Percentiles rank a stretch among this genome's conserved stretches.
Evolutionary conservation across 2,329 filamentous ascomycete genomes (phyloP).

Genomic region (Amauroascus verrucosus): DNA sequence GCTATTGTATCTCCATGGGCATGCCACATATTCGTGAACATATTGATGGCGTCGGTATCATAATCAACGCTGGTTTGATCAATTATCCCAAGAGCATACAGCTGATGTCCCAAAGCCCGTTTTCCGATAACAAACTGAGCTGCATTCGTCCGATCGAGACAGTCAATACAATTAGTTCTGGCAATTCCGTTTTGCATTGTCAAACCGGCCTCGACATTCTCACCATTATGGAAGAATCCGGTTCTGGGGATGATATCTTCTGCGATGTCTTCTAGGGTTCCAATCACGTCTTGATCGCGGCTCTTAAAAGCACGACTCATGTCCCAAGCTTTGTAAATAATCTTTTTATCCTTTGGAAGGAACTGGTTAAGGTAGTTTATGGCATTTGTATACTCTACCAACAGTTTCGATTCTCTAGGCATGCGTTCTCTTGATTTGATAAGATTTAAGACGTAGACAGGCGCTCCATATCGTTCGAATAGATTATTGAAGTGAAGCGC

Average conservation of each 20-base stretch:
- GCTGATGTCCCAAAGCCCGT: constrained; percentile 78
- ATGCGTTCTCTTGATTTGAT: constrained; percentile 82
- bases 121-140: constrained; percentile 98
- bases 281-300: constrained; percentile 87
- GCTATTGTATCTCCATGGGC: constrained; percentile 97
- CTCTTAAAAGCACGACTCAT: constrained; percentile 95
- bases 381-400: constrained; percentile 76
- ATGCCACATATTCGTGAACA: constrained; percentile 97
- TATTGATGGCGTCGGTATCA: constrained; percentile 88
- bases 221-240: constrained; percentile 90
- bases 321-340: constrained; percentile 91
- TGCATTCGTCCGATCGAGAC: constrained; percentile 90
- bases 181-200: constrained; percentile 83
- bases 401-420: constrained; percentile 80
- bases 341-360: constrained; percentile 69
- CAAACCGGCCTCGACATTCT: constrained; percentile 53
- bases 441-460: constrained; percentile 82
- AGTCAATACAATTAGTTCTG: constrained; percentile 96
- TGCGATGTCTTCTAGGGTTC: constrained; percentile 77
- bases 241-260: constrained; percentile 77
- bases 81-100: constrained; percentile 83
- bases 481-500: constrained; percentile 91
- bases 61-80: constrained; percentile 71
- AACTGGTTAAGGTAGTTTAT: constrained; percentile 93
- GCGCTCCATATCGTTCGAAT: constrained; percentile 84